Evolutionary conservation across 176 grass and related monocot genomes (phyloP), one percentile per base, ranked within the genome.

Genomic region (Themeda triandra): DNA sequence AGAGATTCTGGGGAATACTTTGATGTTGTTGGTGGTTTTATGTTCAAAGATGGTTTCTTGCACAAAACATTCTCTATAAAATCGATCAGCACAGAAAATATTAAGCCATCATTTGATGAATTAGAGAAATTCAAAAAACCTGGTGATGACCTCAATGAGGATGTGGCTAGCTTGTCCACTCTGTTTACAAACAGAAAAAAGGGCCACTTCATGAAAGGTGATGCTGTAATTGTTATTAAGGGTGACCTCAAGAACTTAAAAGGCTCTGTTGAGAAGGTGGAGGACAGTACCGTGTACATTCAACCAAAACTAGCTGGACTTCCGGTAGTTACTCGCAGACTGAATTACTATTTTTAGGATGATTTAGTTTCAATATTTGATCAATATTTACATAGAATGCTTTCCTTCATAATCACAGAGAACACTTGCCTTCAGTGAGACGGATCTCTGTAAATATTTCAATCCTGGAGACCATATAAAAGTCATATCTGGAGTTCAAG

Each of bases 391-490:
- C 24, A 15, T 72, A 36, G 32, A 4, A 35, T 63, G 59, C 54
- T 82, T 56, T 63, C 74, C 10, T 75, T 80, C 58, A 39, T 72
- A 46, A 67, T 69, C 83, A 21, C 86, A 94, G 92, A 85, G 89
- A 89, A 91, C 95, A 86, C 80, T 97, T 11, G 83, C 86, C 58
- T 94, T 92, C 74, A 91, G 87, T 35, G 92, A 91, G 28, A 91
- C 80, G 70, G 90, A 97, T 73, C 86, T 97, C 12, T 91, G 92
- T 82, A 97, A 97, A 73, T 83, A 85, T 86, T 97, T 94, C 76
- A 97, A 94, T 76, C 80, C 83, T 23, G 92, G 95, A 79, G 90
- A 94, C 65, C 95, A 97, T 94, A 90, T 97, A 48, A 92, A 97
- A 92, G 84, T 97, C 32, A 70, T 94, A 23, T 97, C 86, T 25